These are phyloP conservation scores for Coemansia sp. DNA, from an alignment of 192 early-diverging fungal genomes.

Conservation along the genomic window DNA sequence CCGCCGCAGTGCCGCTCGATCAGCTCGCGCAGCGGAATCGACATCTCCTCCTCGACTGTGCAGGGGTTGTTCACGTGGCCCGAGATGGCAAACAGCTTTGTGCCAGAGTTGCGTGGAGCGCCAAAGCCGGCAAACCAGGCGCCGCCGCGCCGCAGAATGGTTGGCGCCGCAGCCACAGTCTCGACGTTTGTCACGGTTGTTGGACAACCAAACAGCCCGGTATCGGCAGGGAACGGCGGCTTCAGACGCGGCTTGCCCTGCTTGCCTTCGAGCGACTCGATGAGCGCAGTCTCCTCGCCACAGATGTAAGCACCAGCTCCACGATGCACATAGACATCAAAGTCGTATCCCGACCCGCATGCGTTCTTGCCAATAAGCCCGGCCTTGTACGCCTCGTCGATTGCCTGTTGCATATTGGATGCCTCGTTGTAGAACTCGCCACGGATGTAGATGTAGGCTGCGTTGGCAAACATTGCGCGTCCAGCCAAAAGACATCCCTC, in stretches of 20 bases:
- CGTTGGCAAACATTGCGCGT: conserved; percentile 94
- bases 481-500: conserved; percentile 97
- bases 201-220: conserved; percentile 97
- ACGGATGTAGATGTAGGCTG: conserved; percentile 97
- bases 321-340: conserved; percentile 97
- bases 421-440: conserved; percentile 98
- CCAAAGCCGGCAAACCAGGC: conserved; percentile 95
- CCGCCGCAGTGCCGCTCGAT: conserved; percentile 96
- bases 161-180: conserved; percentile 97
- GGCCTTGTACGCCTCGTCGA: conserved; percentile 96
- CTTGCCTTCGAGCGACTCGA: conserved; percentile 93
- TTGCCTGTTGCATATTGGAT: conserved; percentile 88
- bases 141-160: conserved; percentile 88
- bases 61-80: conserved; percentile 98
- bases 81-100: conserved; percentile 97
- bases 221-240: conserved; percentile 99
- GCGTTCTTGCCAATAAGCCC: conserved; percentile 99
- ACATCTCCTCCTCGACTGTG: conserved; percentile 99
- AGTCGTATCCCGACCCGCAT: conserved; percentile 93
- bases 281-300: conserved; percentile 91
- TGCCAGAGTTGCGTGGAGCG: conserved; percentile 89
- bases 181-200: conserved; percentile 99
- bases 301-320: conserved; percentile 98
- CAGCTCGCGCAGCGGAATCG: conserved; percentile 90
- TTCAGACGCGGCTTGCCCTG: conserved; percentile 98